Conservation (phyloP, 768 basidiomycete genomes). For the Boletus rubescentipes region DNA sequence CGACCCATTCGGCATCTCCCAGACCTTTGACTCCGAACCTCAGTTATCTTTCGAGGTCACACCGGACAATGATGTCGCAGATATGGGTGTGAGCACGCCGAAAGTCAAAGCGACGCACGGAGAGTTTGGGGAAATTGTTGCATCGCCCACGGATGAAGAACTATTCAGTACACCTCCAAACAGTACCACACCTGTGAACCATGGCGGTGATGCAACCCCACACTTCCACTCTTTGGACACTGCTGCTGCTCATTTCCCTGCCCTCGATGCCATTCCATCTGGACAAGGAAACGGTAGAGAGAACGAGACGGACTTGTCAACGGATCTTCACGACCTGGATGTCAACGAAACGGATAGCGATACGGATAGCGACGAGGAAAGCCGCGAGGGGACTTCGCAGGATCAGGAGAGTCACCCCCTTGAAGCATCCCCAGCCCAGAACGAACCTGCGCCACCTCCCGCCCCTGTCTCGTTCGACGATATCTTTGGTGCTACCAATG, state of each 20-base stretch:
- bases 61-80: constrained; percentile 22
- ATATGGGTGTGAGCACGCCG: constrained; percentile 22
- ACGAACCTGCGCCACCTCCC: constrained; percentile 8
- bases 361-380: constrained; percentile 46
- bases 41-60: constrained; percentile 14
- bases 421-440: constrained; percentile 12
- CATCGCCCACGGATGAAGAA: constrained; percentile 45
- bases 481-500: constrained; percentile 43
- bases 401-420: constrained; percentile 18
- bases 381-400: constrained; percentile 31
- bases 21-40: constrained; percentile 19
- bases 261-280: constrained; percentile 32
- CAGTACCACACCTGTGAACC: constrained; percentile 31
- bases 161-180: constrained; percentile 62
- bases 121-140: constrained; percentile 22
- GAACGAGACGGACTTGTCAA: constrained; percentile 50
- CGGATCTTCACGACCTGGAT: constrained; percentile 59
- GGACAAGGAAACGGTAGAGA: constrained; percentile 29
- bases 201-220: constrained; percentile 9
- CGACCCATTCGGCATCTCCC: constrained; percentile 56
- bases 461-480: constrained; percentile 51
- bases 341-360: constrained; percentile 56
- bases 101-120: constrained; percentile 10
- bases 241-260: constrained; percentile 36
- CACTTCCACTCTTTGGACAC: constrained; percentile 28